Evolutionary conservation across 2,329 filamentous ascomycete genomes (phyloP), one percentile per base, ranked within the genome.

Genomic region (Dothistroma pini): DNA sequence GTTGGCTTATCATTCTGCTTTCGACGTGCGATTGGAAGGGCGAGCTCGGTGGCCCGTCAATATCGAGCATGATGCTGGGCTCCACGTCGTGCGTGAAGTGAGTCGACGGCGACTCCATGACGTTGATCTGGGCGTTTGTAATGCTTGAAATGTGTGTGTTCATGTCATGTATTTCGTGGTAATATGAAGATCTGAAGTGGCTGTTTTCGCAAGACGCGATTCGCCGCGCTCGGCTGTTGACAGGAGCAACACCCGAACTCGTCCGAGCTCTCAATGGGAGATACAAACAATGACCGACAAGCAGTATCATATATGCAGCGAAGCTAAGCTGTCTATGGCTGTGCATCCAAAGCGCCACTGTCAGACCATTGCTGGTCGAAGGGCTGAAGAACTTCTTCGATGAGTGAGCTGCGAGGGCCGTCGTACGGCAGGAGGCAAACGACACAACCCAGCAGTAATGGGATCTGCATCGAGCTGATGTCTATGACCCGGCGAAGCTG

Each of bases 11-110:
- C 11, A 64, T 67, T 57, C 72, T 65, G 67, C 68, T 66, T 19
- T 77, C 76, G 55, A 81, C 68, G 57, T 80, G 75, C 48, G 75
- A 72, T n/a, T 79, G 69, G 67, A 81, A 82, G 14, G 80, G 80
- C 41, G 80, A 82, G 58, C 78, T 81, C 6, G 77, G 76, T 25
- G 74, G 75, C 19, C 69, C 69, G 53, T 71, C 67, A 49, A 78
- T 74, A 64, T 78, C 72, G 21, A 71, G 60, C 54, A 65, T 35
- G 47, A 64, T 62, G 63, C 67, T 66, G 55, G 63, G 60, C 16
- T 68, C 67, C 11, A 35, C 48, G 38, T 61, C 59, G 10, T 59
- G 56, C 11, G 54, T 31, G 16, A 54, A 34, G 48, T 60, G 61
- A 19, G 52, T 52, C 19, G 62, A 60, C 12, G 68, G 65, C 19